phyloP scores from a whole-genome alignment of 768 basidiomycete genomes.

The Phaffia tasmanica region DNA sequence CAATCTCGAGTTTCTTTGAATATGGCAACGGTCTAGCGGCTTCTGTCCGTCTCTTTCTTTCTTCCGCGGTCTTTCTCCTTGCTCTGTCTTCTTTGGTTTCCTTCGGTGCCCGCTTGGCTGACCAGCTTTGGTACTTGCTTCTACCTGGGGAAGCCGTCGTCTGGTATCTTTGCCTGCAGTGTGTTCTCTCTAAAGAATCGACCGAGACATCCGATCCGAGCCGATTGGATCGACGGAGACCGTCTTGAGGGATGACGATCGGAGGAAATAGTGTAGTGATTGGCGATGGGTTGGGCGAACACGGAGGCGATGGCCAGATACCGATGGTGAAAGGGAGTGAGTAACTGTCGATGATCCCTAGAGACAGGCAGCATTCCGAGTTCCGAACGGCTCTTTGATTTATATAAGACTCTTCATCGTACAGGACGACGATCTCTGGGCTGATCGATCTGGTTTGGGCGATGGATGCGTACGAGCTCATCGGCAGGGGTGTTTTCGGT shows the following conservation, averaged over 20 bases:
- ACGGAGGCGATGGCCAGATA: conserved; percentile 21
- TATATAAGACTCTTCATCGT: background rate
- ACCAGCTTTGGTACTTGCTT: background rate
- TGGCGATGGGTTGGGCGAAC: conserved; percentile 18
- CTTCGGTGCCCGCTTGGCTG: background rate
- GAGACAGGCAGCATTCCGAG: conserved; percentile 22
- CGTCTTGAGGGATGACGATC: background rate
- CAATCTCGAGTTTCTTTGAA: conserved; percentile 25
- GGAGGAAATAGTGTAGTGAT: conserved; percentile 15
- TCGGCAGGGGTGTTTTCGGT: background rate
- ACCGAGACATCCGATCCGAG: background rate
- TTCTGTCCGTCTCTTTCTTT: conserved; percentile 13
- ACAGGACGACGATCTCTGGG: background rate
- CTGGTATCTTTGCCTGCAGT: background rate
- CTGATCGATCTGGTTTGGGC: background rate
- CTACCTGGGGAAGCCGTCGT: background rate
- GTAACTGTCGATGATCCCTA: conserved; percentile 13
- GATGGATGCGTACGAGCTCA: background rate
- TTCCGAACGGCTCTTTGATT: background rate
- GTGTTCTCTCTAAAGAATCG: background rate
- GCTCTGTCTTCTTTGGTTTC: background rate
- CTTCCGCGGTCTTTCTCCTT: background rate
- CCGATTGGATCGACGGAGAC: background rate
- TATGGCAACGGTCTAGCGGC: conserved; percentile 18
- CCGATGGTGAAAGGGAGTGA: conserved; percentile 12